phyloP scores from a whole-genome alignment of 768 basidiomycete genomes.

The Panus rudis region DNA sequence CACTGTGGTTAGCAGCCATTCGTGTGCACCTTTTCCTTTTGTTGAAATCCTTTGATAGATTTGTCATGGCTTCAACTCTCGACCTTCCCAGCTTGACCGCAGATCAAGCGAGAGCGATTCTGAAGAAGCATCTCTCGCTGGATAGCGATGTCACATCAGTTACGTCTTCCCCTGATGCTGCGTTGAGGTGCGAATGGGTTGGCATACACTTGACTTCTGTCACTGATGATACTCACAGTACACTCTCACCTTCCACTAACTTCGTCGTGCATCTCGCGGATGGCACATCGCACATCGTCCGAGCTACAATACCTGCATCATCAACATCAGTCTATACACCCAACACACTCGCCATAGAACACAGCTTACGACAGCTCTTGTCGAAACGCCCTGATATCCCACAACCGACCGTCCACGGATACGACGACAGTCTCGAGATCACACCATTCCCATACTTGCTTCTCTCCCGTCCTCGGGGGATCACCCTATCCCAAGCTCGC shows the following conservation, averaged over 20 bases:
- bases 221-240: too few relatives aligned
- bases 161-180: too few relatives aligned
- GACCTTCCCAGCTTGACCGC: too few relatives aligned
- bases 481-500: constrained; percentile 31
- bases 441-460: constrained; percentile 49
- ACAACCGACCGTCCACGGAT: constrained; percentile 34
- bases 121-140: too few relatives aligned
- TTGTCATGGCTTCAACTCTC: too few relatives aligned
- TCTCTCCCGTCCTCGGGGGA: constrained; percentile 33
- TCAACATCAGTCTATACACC: constrained; percentile 11
- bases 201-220: too few relatives aligned
- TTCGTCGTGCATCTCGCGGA: constrained; percentile 18
- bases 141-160: too few relatives aligned
- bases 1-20: too few relatives aligned
- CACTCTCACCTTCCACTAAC: constrained; percentile 19
- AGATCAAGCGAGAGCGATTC: too few relatives aligned
- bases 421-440: constrained; percentile 39
- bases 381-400: constrained; percentile 36
- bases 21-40: too few relatives aligned
- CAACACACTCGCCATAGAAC: constrained; percentile 18
- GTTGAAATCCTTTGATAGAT: too few relatives aligned
- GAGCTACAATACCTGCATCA: constrained; percentile 7
- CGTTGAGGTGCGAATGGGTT: too few relatives aligned
- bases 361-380: constrained; percentile 16
- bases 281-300: constrained; percentile 15